Evolutionary conservation across 495 filamentous ascomycete species (phyloP), one percentile per base, ranked within the genome.

Genomic region (Penicillium ochrochloron): DNA sequence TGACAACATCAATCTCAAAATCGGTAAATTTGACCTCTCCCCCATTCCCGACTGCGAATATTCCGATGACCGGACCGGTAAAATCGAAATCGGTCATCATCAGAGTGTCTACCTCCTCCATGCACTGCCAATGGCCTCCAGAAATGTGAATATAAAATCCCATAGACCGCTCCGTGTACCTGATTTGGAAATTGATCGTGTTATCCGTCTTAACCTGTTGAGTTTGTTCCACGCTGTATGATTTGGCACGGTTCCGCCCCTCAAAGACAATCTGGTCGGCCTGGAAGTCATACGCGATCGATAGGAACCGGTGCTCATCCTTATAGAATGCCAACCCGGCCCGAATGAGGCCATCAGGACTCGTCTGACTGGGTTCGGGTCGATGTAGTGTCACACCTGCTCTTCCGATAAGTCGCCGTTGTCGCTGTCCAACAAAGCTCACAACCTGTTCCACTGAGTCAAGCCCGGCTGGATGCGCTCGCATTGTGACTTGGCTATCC

Each of bases 41-140:
- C 0, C 21, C 62, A 15, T 57, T 29, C 1, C 65, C 60, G 41
- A 64, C 29, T 19, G 69, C 64, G 34, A 61, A 72, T 2, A 70
- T 29, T 21, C 69, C 69, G 35, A 72, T 64, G 0, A 71, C 44
- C 10, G 69, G 69, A 14, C 66, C 69, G 11, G 57, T 62, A 53
- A 72, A 72, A 50, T 72, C 67, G 46, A 46, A 35, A n/a, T 68
- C 62, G 0, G 62, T 66, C 56, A 72, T 52, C 11, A 61, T 57
- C 3, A 48, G 14, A 15, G 64, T 70, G 41, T 72, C 64, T 9
- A 67, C 48, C 1, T 46, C 17, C 23, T 44, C 21, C 27, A 59
- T 56, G 8, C n/a, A 56, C 12, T 56, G 17, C 33, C 48, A 52
- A 52, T 27, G 11, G 53, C 9, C 31, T 12, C 3, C 31, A 21